Evolutionary conservation across 768 basidiomycete genomes (phyloP), one percentile per base, ranked within the genome.

Genomic region (Xanthoconium purpureum): DNA sequence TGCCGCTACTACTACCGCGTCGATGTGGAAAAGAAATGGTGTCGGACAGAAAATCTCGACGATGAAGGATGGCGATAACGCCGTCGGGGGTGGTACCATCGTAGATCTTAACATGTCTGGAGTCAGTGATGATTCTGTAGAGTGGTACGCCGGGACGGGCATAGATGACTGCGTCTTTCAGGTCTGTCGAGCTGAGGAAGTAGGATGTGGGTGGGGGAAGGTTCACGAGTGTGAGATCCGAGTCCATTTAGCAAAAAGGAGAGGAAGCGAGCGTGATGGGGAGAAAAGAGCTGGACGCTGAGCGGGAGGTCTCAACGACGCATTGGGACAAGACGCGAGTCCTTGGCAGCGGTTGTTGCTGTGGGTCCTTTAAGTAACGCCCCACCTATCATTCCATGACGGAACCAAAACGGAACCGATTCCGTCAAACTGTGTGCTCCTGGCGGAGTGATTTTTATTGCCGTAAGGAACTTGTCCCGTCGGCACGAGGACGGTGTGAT

Each of bases 11-110:
- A 12, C 36, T 18, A 11, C n/a, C 20, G 28, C 35, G 36, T 14
- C 58, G 60, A 18, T 46, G 53, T n/a, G 70, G 65, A 43, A 71
- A 73, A 15, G 63, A 65, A 10, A 71, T 58, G 5, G 58, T 69
- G 20, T 73, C 63, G 8, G 62, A 54, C 43, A 73, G 58, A 30
- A 72, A 30, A 8, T 63, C 70, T 14, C 69, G 56, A 20, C 50
- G 65, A 18, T 71, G 69, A 24, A 71, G 44, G 47, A 69, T 20
- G 9, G 70, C 70, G 29, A 67, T 60, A 36, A 52, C 32, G 17
- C 57, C 60, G 38, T 52, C 42, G 4, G 60, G 56, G 6, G 44
- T 36, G 42, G 59, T 37, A 7, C 39, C 44, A 9, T 57, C 68
- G 9, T 20, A 57, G 43, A 71, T 57, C 37, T 24, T 62, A 39